These are phyloP conservation scores for Alternaria solani DNA, from an alignment of 2,329 filamentous ascomycete genomes.

Conservation along the genomic window DNA sequence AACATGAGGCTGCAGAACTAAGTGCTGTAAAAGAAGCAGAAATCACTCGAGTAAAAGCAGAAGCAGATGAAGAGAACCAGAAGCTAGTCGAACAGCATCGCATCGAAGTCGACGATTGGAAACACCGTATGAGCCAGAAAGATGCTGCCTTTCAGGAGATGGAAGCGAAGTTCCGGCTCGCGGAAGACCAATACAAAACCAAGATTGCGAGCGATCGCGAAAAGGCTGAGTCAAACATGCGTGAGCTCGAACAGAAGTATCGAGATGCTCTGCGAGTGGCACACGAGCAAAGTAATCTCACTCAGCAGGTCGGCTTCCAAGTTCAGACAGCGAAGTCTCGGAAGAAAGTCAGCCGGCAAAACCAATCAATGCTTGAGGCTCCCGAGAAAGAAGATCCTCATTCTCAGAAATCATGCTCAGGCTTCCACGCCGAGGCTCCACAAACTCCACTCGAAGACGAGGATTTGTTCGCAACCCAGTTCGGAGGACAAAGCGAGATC, in stretches of 20 bases:
- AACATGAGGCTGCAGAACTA: conserved; percentile 18
- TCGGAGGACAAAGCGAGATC: conserved; percentile 11
- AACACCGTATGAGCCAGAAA: conserved; percentile 14
- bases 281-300: not conserved
- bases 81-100: conserved; percentile 7
- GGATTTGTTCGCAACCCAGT: conserved; percentile 7
- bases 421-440: not conserved
- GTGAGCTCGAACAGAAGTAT: conserved; percentile 2
- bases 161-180: conserved; percentile 19
- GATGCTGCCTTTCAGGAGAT: conserved; percentile 24
- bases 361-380: conserved; percentile 17
- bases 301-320: not conserved
- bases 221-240: conserved; percentile 3
- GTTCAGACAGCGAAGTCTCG: conserved; percentile 11
- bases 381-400: not conserved
- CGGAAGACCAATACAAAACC: conserved; percentile 19
- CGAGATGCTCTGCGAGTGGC: not conserved
- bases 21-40: conserved; percentile 13
- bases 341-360: conserved; percentile 34
- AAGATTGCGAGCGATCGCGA: conserved; percentile 28
- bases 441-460: not conserved
- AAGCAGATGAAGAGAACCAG: conserved; percentile 5
- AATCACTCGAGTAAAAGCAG: conserved; percentile 7
- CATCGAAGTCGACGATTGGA: conserved; percentile 16
- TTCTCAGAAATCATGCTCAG: not conserved